Evolutionary conservation across 2,329 filamentous ascomycete genomes (phyloP), one percentile per base, ranked within the genome.

Genomic region (Penicillium palitans): DNA sequence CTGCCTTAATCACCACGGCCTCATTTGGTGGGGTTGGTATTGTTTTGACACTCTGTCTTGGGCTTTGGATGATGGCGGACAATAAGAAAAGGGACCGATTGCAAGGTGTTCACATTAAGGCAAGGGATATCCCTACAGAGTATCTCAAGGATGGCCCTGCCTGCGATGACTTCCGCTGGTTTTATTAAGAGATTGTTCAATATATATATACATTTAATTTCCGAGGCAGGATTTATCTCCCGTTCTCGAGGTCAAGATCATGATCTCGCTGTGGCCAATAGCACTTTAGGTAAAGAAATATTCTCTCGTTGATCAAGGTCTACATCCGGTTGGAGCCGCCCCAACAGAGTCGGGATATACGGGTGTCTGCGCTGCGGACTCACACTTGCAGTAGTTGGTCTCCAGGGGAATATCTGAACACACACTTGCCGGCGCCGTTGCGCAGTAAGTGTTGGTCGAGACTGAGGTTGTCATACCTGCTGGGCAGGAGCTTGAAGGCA

Each of bases 1-100:
- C 85, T 2, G 86, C 86, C 0, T 73, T 88, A 29, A 80, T 82
- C 21, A 87, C 85, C 0, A 88, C 68, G 1, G 67, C 67, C 4
- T 60, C 62, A 2, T 69, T 70, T 84, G 86, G 86, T 2, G 86
- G 80, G 0, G 74, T 73, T 0, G 86, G 87, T 0, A 79, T 80
- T 27, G 45, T 84, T 0, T 70, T 85, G 50, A 84, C 85, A 0
- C 66, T 82, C 10, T 56, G 75, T 33, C 71, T 88, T 31, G 87
- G 86, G 0, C 54, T 72, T 0, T 70, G 68, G 68, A 70, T 70
- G 68, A 69, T 68, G 27, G 35, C 59, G 15, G 87, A 89, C 66
- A 89, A 89, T 63, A 78, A 72, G 64, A 77, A 81, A 56, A 79
- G 86, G 55, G 81, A 89, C 65, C 67, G 69, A 33, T 75, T 68